Percentiles rank a stretch among this genome's conserved stretches.
Evolutionary conservation across 2,329 filamentous ascomycete species (phyloP).

Genomic region (Paecilomyces niveus): DNA sequence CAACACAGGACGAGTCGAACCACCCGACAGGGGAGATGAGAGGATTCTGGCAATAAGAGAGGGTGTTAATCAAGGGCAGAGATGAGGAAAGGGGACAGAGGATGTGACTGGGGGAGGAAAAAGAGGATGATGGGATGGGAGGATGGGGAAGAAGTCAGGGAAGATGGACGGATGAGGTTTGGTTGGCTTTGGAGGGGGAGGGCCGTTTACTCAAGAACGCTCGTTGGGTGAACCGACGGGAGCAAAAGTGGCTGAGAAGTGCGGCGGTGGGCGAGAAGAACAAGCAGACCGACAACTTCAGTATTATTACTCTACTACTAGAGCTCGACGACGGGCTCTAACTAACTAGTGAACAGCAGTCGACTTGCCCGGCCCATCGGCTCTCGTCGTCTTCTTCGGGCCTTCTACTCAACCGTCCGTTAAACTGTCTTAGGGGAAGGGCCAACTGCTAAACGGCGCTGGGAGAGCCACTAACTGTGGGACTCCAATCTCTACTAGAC

Average conservation of each 20-base stretch:
- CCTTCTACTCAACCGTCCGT: neutral
- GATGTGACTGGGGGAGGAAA: neutral
- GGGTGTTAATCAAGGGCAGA: neutral
- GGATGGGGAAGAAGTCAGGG: slow-evolving; percentile 3
- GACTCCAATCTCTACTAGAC: neutral
- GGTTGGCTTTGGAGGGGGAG: neutral
- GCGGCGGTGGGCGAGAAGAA: neutral
- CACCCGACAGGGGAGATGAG: neutral
- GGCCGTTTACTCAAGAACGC: neutral
- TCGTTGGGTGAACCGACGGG: neutral
- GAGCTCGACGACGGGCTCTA: neutral
- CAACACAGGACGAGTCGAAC: neutral
- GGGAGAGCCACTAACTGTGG: neutral
- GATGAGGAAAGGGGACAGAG: neutral
- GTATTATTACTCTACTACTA: neutral
- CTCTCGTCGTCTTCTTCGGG: neutral
- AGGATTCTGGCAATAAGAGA: neutral
- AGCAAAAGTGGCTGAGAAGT: neutral
- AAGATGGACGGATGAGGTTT: neutral
- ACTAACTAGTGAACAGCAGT: neutral
- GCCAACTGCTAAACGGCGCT: neutral
- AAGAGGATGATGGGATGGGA: neutral
- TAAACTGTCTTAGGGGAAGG: neutral
- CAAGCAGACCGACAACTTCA: neutral
- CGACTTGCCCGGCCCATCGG: neutral